These are phyloP conservation scores for Fusarium nurragi DNA, from an alignment of 2,329 filamentous ascomycete species.

Conservation along the genomic window DNA sequence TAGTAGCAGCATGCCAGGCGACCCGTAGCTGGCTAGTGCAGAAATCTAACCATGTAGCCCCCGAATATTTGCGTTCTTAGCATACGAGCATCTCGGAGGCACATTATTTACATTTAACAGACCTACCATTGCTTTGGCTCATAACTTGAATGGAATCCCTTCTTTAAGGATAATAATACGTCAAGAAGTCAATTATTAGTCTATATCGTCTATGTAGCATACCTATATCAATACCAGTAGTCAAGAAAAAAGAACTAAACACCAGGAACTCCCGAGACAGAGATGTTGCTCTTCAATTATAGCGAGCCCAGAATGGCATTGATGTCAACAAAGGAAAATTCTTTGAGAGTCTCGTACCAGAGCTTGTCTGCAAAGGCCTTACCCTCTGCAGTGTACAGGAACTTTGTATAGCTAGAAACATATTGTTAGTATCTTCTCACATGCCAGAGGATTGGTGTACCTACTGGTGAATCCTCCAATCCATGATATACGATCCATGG, in stretches of 20 bases:
- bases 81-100: not conserved
- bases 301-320: constrained; percentile 28
- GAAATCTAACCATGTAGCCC: not conserved
- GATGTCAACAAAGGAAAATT: constrained; percentile 48
- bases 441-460: not conserved
- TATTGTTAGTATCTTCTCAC: constrained; percentile 2
- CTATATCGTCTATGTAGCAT: not conserved
- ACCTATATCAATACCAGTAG: too few species aligned
- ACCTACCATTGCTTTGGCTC: too few species aligned
- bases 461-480: constrained; percentile 42
- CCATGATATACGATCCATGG: constrained; percentile 39
- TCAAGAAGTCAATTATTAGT: not conserved
- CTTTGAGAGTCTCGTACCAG: constrained; percentile 52
- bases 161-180: not conserved
- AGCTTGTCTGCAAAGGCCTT: constrained; percentile 48
- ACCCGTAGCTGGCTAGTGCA: not conserved
- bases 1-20: too few species aligned
- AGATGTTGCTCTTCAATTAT: not conserved
- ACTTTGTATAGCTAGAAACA: constrained; percentile 44
- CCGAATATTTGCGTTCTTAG: not conserved
- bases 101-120: too few species aligned
- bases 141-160: too few species aligned
- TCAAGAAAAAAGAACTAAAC: too few species aligned
- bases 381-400: constrained; percentile 50
- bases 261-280: too few species aligned